Evolutionary conservation across 129 eudicot genomes (phyloP), one percentile per base, ranked within the genome.

Genomic region (Ambrosia artemisiifolia): DNA sequence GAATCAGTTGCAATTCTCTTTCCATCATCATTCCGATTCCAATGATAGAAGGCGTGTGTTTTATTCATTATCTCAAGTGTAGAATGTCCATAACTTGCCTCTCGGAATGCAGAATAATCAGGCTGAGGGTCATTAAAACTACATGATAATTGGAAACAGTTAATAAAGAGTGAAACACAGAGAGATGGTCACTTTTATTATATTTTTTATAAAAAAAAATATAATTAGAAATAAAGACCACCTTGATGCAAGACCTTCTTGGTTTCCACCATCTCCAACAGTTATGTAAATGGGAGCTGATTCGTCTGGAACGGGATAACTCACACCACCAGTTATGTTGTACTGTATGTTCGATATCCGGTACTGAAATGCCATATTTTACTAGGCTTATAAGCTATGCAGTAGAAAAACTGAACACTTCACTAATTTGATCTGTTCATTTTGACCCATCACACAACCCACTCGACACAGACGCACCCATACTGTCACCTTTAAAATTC

Each of bases 21-120:
- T 44, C 99, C 97, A 73, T 95, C 96, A 51, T 95, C 92, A 82
- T 95, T 95, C 11, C 99, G 88, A 72, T 90, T 81, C 99, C 99
- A 95, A 32, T 87, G 88, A 85, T 90, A 95, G 19, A 85, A 42
- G 12, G 99, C 99, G 63, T 95, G 99, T 11, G 97, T 95, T 83
- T 89, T 79, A 53, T 91, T 95, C 80, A 76, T 95, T 17, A 95
- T 88, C 80, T 88, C 99, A 33, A 95, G 70, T 0, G 91, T 90
- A 4, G 96, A 83, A 82, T 95, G 99, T 33, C 99, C 99, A 76
- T 86, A 95, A 46, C 99, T 95, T 8, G 97, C 88, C 71, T 95
- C 99, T 12, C 99, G 88, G 63, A 90, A 95, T 75, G 99, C 99
- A 34, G 97, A 95, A 75, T 84, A 95, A 0, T 88, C 91, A 38